Base-by-base conservation (phyloP, 331 rosid genomes). In the Stylosanthes scabra region DNA sequence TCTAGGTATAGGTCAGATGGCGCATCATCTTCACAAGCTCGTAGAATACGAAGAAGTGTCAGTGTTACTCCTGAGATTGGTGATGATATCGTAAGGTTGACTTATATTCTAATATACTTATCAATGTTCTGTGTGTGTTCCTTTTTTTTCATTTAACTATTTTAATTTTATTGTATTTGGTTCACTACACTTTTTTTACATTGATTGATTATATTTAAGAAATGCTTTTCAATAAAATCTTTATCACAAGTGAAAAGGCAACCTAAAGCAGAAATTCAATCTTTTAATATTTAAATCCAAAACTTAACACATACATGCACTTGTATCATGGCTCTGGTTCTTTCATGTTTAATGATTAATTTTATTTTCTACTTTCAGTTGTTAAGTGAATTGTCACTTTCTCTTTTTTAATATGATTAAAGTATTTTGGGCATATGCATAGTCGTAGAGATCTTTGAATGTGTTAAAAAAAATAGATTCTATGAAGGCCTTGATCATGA, bases 61-160 rank as follows among this genome's bases (percentile, higher is more conserved):
- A 94, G 97, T 72, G 91, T 94, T 70, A 93, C 97, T 49, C 97
- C 97, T 41, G 99, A 94, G 88, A 91, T 94, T 65, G 92, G 99
- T 77, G 99, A 94, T 88, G 97, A 94, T 75, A 91, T 94, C 75
- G 97, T 84, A 76, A 89, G 99, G 99, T 94, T 82, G 89, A 66
- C 80, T 52, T 27, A 76, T 77, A 66, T 73, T 55, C 78, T 76
- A 11, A 77, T 57, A 10, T 71, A 65, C 70, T 70, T 65, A 34
- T 42, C 54, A 40, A 44, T 74, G 3, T 44, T 46, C 7, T 63
- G 27, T 47, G 55, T 31, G 37, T 31, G 37, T 2, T 31, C 5
- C 5, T 31, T 31, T 31, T 31, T 31, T 31, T 31, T 31, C 37
- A 3, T 31, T 31, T 31, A 31, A 31, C 37, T 31, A 3, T 31